These are phyloP conservation scores for Otatea glauca DNA, from an alignment of 176 grass and related monocot genomes.

Conservation along the genomic window DNA sequence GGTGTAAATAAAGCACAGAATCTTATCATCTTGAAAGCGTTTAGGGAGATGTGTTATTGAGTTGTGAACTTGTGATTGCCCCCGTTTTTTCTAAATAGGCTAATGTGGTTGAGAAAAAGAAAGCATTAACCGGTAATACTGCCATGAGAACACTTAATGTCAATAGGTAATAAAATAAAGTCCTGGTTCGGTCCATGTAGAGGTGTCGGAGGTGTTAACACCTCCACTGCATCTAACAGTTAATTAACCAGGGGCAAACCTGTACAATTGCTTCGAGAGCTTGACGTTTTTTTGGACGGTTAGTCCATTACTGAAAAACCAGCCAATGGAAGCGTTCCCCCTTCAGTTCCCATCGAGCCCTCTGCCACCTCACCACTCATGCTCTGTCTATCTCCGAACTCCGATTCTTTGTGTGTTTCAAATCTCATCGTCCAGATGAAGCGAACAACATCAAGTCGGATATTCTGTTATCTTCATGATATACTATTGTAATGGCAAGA, in stretches of 20 bases:
- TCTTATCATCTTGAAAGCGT: background rate
- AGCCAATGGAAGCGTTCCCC: background rate
- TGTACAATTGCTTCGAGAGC: background rate
- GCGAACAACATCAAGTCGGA: too few species aligned
- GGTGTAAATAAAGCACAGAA: background rate
- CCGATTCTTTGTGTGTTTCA: background rate
- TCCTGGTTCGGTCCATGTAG: too few species aligned
- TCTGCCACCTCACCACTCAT: background rate
- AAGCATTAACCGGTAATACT: background rate
- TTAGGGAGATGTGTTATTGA: background rate
- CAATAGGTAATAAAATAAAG: too few species aligned
- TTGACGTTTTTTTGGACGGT: background rate
- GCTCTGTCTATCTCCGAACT: too few species aligned
- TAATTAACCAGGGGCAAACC: rapidly evolving
- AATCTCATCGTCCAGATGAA: too few species aligned
- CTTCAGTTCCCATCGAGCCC: too few species aligned
- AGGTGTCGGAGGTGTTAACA: too few species aligned
- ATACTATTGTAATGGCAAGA: too few species aligned
- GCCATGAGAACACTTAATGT: background rate
- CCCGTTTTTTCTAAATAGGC: background rate
- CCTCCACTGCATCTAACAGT: background rate
- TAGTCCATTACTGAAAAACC: background rate
- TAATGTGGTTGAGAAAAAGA: background rate
- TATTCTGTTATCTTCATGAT: too few species aligned
- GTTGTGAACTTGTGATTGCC: background rate